Evolutionary conservation across 73 alveolate species (phyloP).

Genomic region (Tetrahymena thermophila): DNA sequence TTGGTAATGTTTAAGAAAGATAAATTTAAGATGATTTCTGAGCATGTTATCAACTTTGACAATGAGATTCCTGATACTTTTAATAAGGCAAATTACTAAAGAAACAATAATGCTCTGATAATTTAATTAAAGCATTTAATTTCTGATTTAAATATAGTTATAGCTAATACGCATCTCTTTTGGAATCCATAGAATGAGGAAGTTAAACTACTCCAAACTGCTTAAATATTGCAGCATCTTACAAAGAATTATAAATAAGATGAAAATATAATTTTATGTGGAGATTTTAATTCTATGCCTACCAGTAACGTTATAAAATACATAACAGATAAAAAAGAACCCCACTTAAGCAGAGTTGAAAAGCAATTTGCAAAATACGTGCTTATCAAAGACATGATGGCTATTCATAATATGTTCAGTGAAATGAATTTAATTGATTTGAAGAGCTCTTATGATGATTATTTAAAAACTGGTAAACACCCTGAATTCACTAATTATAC

Average conservation of each 20-base stretch:
- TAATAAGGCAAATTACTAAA: background rate
- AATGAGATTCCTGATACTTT: background rate
- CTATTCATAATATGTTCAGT: background rate
- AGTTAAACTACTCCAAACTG: conserved; percentile 12
- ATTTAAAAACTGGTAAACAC: background rate
- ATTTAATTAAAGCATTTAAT: background rate
- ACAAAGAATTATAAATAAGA: conserved; percentile 2
- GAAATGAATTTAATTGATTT: background rate
- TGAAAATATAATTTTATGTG: conserved; percentile 16
- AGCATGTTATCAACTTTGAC: conserved; percentile 1
- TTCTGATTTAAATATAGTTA: background rate
- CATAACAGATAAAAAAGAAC: background rate
- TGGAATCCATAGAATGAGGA: conserved; percentile 44
- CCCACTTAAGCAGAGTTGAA: background rate
- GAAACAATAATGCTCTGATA: background rate
- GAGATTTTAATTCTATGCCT: conserved; percentile 38
- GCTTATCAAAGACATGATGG: background rate
- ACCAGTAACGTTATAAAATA: conserved; percentile 1
- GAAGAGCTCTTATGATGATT: background rate
- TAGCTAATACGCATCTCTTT: conserved; percentile 23
- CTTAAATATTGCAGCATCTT: background rate
- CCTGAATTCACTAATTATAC: conserved; percentile 40
- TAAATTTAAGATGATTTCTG: background rate
- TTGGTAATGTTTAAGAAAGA: background rate
- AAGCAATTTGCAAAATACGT: background rate